A percentile compares a stretch with the other conserved stretches of the same genome.
These are phyloP conservation scores for Mrakiaceae sp. DNA, from an alignment of 1,284 basidiomycete species.

Conservation along the genomic window DNA sequence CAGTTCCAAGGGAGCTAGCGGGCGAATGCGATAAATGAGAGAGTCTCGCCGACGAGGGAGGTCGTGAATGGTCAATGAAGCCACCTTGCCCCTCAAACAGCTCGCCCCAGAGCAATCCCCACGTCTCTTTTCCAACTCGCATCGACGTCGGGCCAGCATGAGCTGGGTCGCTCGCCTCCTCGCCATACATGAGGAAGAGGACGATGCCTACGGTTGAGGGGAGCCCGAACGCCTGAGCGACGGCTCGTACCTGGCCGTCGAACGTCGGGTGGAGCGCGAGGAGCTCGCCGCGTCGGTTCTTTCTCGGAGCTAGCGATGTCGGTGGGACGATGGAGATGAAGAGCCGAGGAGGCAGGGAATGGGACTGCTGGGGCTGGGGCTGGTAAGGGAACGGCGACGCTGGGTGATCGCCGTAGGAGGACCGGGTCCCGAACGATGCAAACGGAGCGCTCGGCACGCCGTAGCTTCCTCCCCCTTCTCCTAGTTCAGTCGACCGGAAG, in stretches of 20 bases:
- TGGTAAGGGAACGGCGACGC: background rate
- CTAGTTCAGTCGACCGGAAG: too few species aligned
- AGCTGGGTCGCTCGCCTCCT: background rate
- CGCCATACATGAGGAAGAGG: conserved; percentile 9
- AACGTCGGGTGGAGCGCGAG: conserved; percentile 7
- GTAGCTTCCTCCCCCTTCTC: too few species aligned
- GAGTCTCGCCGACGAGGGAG: background rate
- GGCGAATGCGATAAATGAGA: too few species aligned
- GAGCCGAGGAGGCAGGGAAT: too few species aligned
- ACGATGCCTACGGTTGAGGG: conserved; percentile 8
- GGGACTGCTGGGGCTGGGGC: background rate
- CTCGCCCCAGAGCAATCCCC: conserved; percentile 6
- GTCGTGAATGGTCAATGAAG: too few species aligned
- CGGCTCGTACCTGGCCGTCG: conserved; percentile 2
- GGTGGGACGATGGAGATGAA: conserved; percentile 10
- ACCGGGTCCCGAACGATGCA: background rate
- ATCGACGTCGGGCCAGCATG: background rate
- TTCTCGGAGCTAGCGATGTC: background rate
- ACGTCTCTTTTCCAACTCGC: conserved; percentile 1
- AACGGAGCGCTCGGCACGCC: background rate
- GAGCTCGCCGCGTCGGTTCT: background rate
- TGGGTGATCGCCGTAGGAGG: background rate
- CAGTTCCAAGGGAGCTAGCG: too few species aligned
- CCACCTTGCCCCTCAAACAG: background rate
- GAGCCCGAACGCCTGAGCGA: conserved; percentile 8